Evolutionary conservation across 2,329 filamentous ascomycete species (phyloP).

Genomic region (Parascedosporium putredinis): DNA sequence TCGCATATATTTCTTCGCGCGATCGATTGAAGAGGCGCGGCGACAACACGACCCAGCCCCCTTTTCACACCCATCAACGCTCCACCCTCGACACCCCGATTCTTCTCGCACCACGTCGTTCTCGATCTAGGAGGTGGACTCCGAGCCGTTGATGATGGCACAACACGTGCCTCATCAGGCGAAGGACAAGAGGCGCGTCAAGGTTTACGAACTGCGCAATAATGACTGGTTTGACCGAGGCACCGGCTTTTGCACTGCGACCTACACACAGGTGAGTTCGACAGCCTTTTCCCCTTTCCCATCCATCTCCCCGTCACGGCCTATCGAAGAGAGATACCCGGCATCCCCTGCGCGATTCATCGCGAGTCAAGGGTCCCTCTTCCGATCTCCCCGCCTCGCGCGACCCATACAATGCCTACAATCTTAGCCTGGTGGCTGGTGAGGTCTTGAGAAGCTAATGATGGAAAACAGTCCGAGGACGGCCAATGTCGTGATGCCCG

Average conservation of each 20-base stretch:
- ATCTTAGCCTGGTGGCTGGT: not conserved
- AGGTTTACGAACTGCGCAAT: slow-evolving; percentile 96
- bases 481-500: slow-evolving; percentile 66
- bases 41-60: slow-evolving; percentile 1
- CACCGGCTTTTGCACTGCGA: slow-evolving; percentile 86
- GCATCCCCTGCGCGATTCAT: not conserved
- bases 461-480: slow-evolving; percentile 36
- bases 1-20: slow-evolving; percentile 39
- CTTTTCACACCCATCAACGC: too few relatives aligned
- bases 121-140: slow-evolving; percentile 36
- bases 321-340: not conserved
- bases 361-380: not conserved
- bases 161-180: slow-evolving; percentile 59
- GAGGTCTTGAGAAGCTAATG: slow-evolving; percentile 7
- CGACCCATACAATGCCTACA: too few relatives aligned
- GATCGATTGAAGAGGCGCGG: slow-evolving; percentile 4
- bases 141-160: slow-evolving; percentile 60
- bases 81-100: not conserved
- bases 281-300: too few relatives aligned
- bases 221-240: slow-evolving; percentile 99
- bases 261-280: slow-evolving; percentile 60
- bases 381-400: not conserved
- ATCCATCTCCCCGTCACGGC: too few relatives aligned
- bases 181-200: slow-evolving; percentile 69
- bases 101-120: not conserved